Base-by-base conservation (phyloP, 148 eudicot genomes). In the Rhododendron vialii region DNA sequence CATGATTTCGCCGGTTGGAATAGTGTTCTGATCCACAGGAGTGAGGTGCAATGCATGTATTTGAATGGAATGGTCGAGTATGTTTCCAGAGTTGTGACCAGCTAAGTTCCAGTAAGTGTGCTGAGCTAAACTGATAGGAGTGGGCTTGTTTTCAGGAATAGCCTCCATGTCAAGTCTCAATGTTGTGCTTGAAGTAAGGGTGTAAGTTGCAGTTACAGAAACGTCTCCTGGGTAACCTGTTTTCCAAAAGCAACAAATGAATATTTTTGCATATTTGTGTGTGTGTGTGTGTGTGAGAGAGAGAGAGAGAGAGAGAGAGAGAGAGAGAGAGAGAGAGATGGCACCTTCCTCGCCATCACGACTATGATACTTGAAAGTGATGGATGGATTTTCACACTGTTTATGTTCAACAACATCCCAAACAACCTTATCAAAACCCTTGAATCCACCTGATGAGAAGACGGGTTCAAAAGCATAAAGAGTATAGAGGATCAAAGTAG, bases 81-180 rank as follows among this genome's bases (percentile, higher is more conserved):
- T 86, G 20, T 84, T 80, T 8, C 98, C 98, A 1, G 99, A 93
- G 88, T 93, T 82, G 84, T 97, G 99, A 76, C 98, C 99, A 0
- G 94, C 93, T 84, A 97, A 88, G 84, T 95, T 95, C 98, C 98
- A 97, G 85, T 95, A 97, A 36, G 98, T 97, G 86, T 97, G 99
- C 83, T 97, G 98, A 35, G 99, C 98, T 73, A 97, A 92, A 89
- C 88, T 97, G 57, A 95, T 93, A 9, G 94, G 98, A 67, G 99
- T 95, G 38, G 98, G 91, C 90, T 94, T 97, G 87, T 95, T 94
- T 87, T 88, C 89, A 1, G 98, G 95, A n/a, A 94, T 85, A 20
- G 98, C 99, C 90, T 95, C 99, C 99, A 97, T 97, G 92, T 97
- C 99, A 9, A 97, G 99, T 89, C 92, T 92, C 92, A 95, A 4